Evolutionary conservation across 306 rosid genomes (phyloP), one percentile per base, ranked within the genome.

Genomic region (Trifolium pratense): DNA sequence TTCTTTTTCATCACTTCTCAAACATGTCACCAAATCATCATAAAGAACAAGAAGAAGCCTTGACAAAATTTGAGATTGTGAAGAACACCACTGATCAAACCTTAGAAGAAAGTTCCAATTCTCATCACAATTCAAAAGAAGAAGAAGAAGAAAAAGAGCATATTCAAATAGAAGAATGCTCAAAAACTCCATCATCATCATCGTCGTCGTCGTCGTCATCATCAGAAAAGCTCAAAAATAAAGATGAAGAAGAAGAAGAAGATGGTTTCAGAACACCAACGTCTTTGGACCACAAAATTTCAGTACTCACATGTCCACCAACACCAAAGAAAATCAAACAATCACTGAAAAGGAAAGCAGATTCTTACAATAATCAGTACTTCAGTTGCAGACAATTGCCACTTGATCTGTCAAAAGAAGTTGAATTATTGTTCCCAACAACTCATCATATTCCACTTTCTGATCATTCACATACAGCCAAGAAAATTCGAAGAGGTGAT

Each of bases 231-330:
- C 5, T 43, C 1, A n/a, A 32, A 58, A 62, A 12, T n/a, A 25
- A 20, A 45, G 61, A 55, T 5, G 61, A 70, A 1, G 34, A 42
- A 1, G 80, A 76, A 5, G 80, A 81, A 3, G 78, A 81, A 71
- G 97, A 88, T 80, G 97, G 97, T 0, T 86, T 79, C 78, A 85
- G 63, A 78, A 92, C 97, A 58, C 97, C 97, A 59, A 84, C 88
- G 37, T 66, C 85, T 13, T 31, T 70, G 80, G 85, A 85, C 16
- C 83, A 82, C 82, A 86, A 60, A 81, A 82, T 92, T 61, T 85
- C 87, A 7, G 81, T 13, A 21, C 55, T 62, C 51, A 68, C 71
- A 10, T 92, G 96, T 43, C 97, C 97, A 18, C 81, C 86, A 18
- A 78, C 90, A 60, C 97, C 97, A 29, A 82, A 70, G 71, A 87